A percentile compares a stretch with the other conserved stretches of the same genome.
Conservation (phyloP, 2,329 filamentous ascomycete genomes). For the Diaporthe citri region DNA sequence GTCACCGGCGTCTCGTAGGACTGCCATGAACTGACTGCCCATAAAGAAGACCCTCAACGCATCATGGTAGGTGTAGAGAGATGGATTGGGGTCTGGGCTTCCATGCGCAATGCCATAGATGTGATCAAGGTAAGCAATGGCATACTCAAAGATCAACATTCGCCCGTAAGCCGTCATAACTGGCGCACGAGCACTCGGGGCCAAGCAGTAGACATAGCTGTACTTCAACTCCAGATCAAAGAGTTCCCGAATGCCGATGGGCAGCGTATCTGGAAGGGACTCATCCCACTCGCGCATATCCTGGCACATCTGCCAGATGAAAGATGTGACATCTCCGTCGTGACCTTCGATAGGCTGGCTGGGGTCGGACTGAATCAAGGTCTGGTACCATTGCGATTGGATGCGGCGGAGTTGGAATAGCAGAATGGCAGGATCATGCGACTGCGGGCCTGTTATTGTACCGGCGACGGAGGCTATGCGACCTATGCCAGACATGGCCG, state of each 20-base stretch:
- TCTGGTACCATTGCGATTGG: constrained; percentile 91
- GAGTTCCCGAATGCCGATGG: constrained; percentile 76
- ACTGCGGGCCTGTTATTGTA: constrained; percentile 60
- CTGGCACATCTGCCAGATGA: constrained; percentile 81
- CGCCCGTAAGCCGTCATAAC: constrained; percentile 82
- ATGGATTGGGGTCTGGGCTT: constrained; percentile 67
- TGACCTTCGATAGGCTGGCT: constrained; percentile 65
- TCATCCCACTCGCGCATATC: constrained; percentile 87
- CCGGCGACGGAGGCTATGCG: constrained; percentile 57
- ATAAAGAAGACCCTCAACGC: constrained; percentile 86
- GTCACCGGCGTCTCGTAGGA: constrained; percentile 70
- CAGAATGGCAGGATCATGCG: constrained; percentile 78
- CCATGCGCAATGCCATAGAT: constrained; percentile 75
- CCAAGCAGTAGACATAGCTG: constrained; percentile 90
- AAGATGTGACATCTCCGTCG: constrained; percentile 70
- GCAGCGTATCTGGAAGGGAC: constrained; percentile 75
- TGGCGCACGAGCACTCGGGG: constrained; percentile 81
- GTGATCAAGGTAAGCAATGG: constrained; percentile 82
- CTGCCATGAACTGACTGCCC: constrained; percentile 72
- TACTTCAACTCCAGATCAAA: constrained; percentile 92
- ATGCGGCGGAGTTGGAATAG: constrained; percentile 87
- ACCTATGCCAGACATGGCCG: constrained; percentile 62
- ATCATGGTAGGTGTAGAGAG: constrained; percentile 88
- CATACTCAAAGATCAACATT: constrained; percentile 86
- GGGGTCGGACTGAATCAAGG: constrained; percentile 83